phyloP scores from a whole-genome alignment of 257 asterid species.

The Solanum tarapatanum region DNA sequence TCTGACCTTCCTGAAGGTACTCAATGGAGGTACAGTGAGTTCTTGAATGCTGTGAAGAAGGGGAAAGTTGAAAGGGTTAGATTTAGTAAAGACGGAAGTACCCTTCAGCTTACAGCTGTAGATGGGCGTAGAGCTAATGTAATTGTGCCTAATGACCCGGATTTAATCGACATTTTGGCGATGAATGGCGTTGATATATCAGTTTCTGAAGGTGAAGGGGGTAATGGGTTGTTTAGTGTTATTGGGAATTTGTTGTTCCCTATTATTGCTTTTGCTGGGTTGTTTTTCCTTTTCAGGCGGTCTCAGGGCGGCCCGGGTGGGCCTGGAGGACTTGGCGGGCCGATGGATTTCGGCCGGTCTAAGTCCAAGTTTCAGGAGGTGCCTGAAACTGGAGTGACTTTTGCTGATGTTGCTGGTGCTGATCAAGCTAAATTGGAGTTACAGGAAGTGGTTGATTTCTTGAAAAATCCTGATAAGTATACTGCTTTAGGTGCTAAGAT shows the following conservation, averaged over 20 bases:
- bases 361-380: conserved; percentile 97
- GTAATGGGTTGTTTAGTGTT: conserved; percentile 69
- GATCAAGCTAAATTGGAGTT: conserved; percentile 96
- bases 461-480: conserved; percentile 93
- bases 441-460: conserved; percentile 94
- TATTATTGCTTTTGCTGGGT: conserved; percentile 68
- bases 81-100: conserved; percentile 82
- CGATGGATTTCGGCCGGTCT: conserved; percentile 96
- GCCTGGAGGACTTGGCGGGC: conserved; percentile 95
- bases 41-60: conserved; percentile 88
- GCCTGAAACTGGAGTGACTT: conserved; percentile 87
- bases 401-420: conserved; percentile 95
- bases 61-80: conserved; percentile 94
- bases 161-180: conserved; percentile 79
- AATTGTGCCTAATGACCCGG: conserved; percentile 90
- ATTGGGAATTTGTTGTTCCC: conserved; percentile 80
- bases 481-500: conserved; percentile 94
- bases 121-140: conserved; percentile 86
- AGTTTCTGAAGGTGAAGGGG: conserved; percentile 87
- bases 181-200: conserved; percentile 96
- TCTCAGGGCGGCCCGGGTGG: conserved; percentile 98
- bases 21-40: conserved; percentile 93
- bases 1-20: conserved; percentile 82
- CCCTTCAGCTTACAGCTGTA: conserved; percentile 80
- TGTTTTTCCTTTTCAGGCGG: conserved; percentile 67